A percentile compares a stretch with the other conserved stretches of the same genome.
Conservation (phyloP, 1,139 yeast genomes). For the Yamadazyma songkhlaensis region DNA sequence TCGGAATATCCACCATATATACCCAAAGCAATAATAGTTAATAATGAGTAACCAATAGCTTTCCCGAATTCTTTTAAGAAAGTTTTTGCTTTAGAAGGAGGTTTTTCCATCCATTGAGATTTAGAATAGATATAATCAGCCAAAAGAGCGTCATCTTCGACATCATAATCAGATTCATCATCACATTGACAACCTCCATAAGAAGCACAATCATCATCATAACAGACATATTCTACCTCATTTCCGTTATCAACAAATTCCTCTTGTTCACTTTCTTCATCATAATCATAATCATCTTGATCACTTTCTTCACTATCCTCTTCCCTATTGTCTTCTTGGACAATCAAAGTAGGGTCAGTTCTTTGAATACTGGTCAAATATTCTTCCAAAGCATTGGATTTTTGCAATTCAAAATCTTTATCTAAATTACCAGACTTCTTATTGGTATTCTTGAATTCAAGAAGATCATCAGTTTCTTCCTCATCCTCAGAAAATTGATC, state of each 20-base stretch:
- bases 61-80: slow-evolving; percentile 33
- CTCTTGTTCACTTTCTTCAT: not conserved
- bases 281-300: not conserved
- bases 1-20: slow-evolving; percentile 26
- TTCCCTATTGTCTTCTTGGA: not conserved
- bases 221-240: too few species aligned
- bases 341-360: not conserved
- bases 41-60: slow-evolving; percentile 31
- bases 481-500: not conserved
- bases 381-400: not conserved
- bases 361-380: not conserved
- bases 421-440: not conserved
- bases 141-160: not conserved
- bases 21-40: slow-evolving; percentile 40
- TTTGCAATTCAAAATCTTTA: not conserved
- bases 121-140: not conserved
- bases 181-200: too few species aligned
- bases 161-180: not conserved
- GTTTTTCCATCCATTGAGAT: slow-evolving; percentile 1
- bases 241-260: not conserved
- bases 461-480: not conserved
- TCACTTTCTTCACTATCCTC: not conserved
- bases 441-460: not conserved
- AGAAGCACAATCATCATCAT: too few species aligned
- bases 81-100: slow-evolving; percentile 12